A percentile compares a stretch with the other conserved stretches of the same genome.
phyloP scores from a whole-genome alignment of 768 basidiomycete genomes.

The Stropharia rugosoannulata region DNA sequence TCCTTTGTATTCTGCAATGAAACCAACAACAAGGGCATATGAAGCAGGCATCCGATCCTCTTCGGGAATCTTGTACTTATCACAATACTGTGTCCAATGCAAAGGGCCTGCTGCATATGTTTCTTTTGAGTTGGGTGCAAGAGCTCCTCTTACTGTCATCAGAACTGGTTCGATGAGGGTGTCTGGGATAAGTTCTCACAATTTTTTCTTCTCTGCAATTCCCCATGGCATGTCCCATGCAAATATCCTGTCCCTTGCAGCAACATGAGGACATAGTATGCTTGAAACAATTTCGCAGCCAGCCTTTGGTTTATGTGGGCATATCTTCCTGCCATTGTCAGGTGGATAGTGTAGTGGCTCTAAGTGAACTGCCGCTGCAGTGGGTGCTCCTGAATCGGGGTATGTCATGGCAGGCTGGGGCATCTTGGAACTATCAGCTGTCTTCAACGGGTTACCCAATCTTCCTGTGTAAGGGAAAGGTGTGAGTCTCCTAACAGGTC shows the following conservation, averaged over 20 bases:
- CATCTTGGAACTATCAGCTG: no score
- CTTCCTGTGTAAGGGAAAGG: no score
- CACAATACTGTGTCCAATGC: neutral
- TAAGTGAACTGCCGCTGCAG: no score
- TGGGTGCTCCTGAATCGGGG: no score
- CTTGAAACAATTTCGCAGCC: no score
- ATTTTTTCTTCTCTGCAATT: neutral
- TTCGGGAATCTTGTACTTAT: neutral
- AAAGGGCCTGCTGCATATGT: neutral
- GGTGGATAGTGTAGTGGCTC: no score
- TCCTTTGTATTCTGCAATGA: neutral
- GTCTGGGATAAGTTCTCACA: neutral
- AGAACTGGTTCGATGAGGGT: neutral
- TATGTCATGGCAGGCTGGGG: no score
- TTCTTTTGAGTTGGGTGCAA: no score
- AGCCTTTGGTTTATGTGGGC: no score
- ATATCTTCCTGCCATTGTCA: no score
- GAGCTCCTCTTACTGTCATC: neutral
- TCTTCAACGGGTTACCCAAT: no score
- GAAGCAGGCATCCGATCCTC: neutral
- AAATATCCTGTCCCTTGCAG: neutral
- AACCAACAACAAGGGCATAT: neutral
- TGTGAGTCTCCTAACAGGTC: no score
- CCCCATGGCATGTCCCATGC: neutral
- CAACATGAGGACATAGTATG: neutral